These are phyloP conservation scores for Lyophyllum shimeji DNA, from an alignment of 768 basidiomycete species.

Conservation along the genomic window DNA sequence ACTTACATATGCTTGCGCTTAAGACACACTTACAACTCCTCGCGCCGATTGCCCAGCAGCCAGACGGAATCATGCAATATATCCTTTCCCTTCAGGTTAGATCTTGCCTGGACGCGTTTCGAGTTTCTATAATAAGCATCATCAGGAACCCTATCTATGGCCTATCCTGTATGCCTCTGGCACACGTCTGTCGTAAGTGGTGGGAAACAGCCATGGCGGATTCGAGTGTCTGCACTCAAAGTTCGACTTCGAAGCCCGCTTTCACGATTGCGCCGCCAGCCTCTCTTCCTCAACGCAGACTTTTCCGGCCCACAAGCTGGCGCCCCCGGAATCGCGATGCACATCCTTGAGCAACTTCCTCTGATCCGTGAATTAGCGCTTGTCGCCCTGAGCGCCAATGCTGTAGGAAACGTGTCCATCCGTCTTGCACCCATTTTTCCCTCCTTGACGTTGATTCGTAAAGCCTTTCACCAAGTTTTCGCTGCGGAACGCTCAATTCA, in stretches of 20 bases:
- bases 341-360: not conserved
- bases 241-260: conserved; percentile 2
- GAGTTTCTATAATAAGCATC: conserved; percentile 1
- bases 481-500: not conserved
- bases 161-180: not conserved
- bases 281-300: conserved; percentile 3
- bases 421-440: not conserved
- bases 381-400: not conserved
- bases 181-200: conserved; percentile 8
- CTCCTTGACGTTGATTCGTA: not conserved
- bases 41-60: conserved; percentile 8
- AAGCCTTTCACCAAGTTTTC: not conserved
- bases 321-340: not conserved
- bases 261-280: not conserved
- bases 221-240: conserved; percentile 4
- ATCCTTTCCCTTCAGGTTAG: conserved; percentile 3
- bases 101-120: not conserved
- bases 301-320: not conserved
- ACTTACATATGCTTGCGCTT: not conserved
- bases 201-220: conserved; percentile 2
- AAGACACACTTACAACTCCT: conserved; percentile 2
- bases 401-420: not conserved
- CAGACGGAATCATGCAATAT: conserved; percentile 2
- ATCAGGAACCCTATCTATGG: not conserved
- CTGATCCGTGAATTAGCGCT: conserved; percentile 6